phyloP scores from a whole-genome alignment of 2,329 filamentous ascomycete genomes.

The Phyllosticta paracitricarpa region DNA sequence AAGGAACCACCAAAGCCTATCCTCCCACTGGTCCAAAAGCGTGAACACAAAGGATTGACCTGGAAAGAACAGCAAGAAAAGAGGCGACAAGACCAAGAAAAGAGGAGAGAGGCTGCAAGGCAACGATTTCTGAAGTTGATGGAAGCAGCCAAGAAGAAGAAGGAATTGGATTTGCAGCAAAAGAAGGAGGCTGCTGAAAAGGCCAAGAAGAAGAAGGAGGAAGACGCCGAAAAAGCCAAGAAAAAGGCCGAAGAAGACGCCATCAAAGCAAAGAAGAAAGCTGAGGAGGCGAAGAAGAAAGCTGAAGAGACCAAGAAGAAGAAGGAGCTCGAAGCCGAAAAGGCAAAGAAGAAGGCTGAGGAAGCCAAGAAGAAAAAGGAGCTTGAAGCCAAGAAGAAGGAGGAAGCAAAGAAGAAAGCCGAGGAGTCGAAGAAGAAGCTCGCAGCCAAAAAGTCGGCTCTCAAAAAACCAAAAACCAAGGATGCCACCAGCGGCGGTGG shows the following conservation, averaged over 20 bases:
- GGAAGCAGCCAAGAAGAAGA: neutral
- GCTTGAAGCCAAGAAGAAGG: neutral
- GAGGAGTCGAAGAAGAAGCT: neutral
- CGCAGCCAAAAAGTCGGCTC: neutral
- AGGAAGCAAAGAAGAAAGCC: constrained; percentile 1
- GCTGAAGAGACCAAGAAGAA: neutral
- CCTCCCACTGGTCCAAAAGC: neutral
- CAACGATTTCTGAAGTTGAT: neutral
- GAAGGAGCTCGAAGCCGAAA: neutral
- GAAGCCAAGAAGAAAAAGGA: neutral
- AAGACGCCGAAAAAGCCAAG: neutral
- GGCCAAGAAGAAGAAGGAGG: neutral
- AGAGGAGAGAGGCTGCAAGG: neutral
- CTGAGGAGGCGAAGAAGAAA: neutral
- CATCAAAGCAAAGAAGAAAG: neutral
- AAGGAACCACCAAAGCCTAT: neutral
- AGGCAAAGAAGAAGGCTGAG: neutral
- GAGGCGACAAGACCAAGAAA: neutral
- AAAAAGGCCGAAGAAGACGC: neutral
- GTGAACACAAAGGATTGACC: constrained; percentile 1
- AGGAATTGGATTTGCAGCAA: neutral
- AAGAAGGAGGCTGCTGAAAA: neutral
- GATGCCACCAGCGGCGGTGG: neutral
- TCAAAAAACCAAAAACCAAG: neutral
- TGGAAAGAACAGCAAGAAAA: constrained; percentile 2